Evolutionary conservation across 1,284 basidiomycete genomes (phyloP).

Genomic region (Ustilago cynodontis): DNA sequence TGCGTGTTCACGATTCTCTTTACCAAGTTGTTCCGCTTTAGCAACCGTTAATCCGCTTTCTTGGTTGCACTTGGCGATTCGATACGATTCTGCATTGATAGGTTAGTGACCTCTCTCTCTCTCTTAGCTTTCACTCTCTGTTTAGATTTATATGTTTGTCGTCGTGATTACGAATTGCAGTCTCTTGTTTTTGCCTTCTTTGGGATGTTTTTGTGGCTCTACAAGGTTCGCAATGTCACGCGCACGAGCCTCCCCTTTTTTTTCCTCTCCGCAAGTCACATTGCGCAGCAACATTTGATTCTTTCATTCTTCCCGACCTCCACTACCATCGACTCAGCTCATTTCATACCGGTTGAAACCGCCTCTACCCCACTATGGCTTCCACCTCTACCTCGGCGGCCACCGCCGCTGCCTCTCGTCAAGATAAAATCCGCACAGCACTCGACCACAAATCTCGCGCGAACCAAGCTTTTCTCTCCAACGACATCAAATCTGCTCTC

Average conservation of each 20-base stretch:
- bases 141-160: too few species aligned
- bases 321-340: background rate
- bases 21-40: slow-evolving; percentile 53
- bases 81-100: too few species aligned
- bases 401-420: background rate
- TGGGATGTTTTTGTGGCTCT: too few species aligned
- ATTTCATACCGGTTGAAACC: too few species aligned
- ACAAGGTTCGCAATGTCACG: too few species aligned
- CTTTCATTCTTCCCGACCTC: slow-evolving; percentile 3
- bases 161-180: too few species aligned
- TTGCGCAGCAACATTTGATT: too few species aligned
- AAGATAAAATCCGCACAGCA: slow-evolving; percentile 16
- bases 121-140: too few species aligned
- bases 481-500: slow-evolving; percentile 25
- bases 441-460: slow-evolving; percentile 27
- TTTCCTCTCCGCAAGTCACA: too few species aligned
- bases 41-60: slow-evolving; percentile 38
- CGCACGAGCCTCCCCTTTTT: too few species aligned
- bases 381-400: slow-evolving; percentile 1
- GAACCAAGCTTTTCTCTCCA: slow-evolving; percentile 18
- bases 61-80: too few species aligned
- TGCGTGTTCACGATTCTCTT: slow-evolving; percentile 38
- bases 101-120: background rate
- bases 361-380: background rate
- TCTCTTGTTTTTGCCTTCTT: too few species aligned